Conservation (phyloP, 257 asterid genomes). For the Capsicum chinense region DNA sequence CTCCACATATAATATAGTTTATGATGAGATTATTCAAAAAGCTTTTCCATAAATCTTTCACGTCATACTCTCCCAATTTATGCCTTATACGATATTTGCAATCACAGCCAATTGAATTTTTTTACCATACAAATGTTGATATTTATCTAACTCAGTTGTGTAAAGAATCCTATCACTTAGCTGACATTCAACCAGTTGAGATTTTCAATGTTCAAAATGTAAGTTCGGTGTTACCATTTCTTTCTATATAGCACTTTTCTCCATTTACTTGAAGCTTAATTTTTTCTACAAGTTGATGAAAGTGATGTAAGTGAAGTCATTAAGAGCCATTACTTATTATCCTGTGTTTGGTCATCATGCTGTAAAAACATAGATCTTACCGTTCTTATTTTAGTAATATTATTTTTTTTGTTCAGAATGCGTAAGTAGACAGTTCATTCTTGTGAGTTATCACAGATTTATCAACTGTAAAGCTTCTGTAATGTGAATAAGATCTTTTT, state of each 20-base stretch:
- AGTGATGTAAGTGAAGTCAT: conserved; percentile 60
- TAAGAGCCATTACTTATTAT: conserved; percentile 72
- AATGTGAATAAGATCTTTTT: too few species aligned
- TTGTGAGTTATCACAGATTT: too few species aligned
- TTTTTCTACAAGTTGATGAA: conserved; percentile 59
- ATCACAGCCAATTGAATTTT: too few species aligned
- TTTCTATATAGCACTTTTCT: neutral
- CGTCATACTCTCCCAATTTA: neutral
- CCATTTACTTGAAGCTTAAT: neutral
- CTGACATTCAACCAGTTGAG: conserved; percentile 93
- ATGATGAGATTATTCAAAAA: too few species aligned
- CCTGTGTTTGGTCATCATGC: conserved; percentile 59
- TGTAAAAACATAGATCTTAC: conserved; percentile 36
- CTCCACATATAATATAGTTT: too few species aligned
- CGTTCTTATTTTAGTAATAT: neutral
- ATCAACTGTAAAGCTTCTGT: too few species aligned
- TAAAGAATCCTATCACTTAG: conserved; percentile 43
- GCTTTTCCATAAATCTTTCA: neutral
- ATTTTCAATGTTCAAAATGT: conserved; percentile 90
- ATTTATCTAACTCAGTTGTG: too few species aligned
- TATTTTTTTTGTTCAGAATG: neutral
- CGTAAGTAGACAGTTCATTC: too few species aligned
- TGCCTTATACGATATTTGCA: too few species aligned
- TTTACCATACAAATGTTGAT: too few species aligned
- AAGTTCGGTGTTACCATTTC: conserved; percentile 20